phyloP scores from a whole-genome alignment of 1,284 basidiomycete species.

The Sanguinoderma infundibulare region DNA sequence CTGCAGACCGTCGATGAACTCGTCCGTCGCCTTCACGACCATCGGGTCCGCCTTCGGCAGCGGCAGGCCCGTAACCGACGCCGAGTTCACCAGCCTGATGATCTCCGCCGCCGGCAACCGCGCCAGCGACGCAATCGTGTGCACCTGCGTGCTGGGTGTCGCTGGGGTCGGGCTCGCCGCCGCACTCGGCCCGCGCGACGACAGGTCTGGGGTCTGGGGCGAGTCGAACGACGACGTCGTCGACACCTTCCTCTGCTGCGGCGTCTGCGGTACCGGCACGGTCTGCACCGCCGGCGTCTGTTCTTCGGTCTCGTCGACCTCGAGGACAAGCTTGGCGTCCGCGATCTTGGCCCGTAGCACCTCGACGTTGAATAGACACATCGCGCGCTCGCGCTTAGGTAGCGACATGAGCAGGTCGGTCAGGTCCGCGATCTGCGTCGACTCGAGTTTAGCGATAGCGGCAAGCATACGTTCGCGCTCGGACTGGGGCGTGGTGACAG shows the following conservation, averaged over 20 bases:
- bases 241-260: conserved; percentile 61
- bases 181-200: conserved; percentile 72
- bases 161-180: conserved; percentile 67
- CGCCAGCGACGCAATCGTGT: conserved; percentile 58
- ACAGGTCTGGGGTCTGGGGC: conserved; percentile 73
- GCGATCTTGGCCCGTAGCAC: conserved; percentile 78
- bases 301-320: conserved; percentile 66
- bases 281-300: conserved; percentile 34
- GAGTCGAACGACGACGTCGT: conserved; percentile 51
- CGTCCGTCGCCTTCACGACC: conserved; percentile 73
- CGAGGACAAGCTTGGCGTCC: conserved; percentile 82
- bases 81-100: conserved; percentile 59
- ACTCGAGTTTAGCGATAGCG: conserved; percentile 69
- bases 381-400: conserved; percentile 85
- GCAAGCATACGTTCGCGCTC: conserved; percentile 78
- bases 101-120: conserved; percentile 74
- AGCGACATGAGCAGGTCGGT: conserved; percentile 83
- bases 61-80: conserved; percentile 62
- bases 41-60: conserved; percentile 73
- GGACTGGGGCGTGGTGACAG: conserved; percentile 62
- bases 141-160: conserved; percentile 34
- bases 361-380: conserved; percentile 89
- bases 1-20: conserved; percentile 75
- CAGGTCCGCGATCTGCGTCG: conserved; percentile 59
- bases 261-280: conserved; percentile 56